A percentile compares a stretch with the other conserved stretches of the same genome.
These are phyloP conservation scores for Leucoagaricus sp. DNA, from an alignment of 1,284 basidiomycete species.

Conservation along the genomic window DNA sequence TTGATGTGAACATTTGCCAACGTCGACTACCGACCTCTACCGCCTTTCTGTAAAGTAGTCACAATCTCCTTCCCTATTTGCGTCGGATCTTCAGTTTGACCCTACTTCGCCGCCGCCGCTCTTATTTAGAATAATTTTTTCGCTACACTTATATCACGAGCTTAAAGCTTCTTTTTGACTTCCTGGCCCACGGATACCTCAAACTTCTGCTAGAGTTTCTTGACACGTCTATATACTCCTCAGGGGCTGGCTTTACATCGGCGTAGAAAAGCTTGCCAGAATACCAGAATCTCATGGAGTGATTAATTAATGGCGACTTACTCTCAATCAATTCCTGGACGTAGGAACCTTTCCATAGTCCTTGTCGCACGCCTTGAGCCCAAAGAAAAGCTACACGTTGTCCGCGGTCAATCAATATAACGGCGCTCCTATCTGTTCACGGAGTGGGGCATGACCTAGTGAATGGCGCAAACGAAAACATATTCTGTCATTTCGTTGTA, in stretches of 20 bases:
- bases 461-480: conserved; percentile 28
- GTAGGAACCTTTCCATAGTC: conserved; percentile 41
- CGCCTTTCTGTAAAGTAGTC: too few species aligned
- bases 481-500: conserved; percentile 9
- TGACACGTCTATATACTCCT: not conserved
- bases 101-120: not conserved
- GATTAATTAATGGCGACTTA: conserved; percentile 12
- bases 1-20: too few species aligned
- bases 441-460: conserved; percentile 46
- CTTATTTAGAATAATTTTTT: not conserved
- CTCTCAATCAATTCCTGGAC: conserved; percentile 35
- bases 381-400: conserved; percentile 42
- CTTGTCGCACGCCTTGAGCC: conserved; percentile 32
- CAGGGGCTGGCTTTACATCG: conserved; percentile 7
- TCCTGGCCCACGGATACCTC: not conserved
- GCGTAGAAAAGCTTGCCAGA: conserved; percentile 11
- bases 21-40: too few species aligned
- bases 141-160: not conserved
- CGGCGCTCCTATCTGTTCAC: conserved; percentile 26
- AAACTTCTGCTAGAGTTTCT: not conserved
- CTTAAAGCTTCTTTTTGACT: conserved; percentile 3
- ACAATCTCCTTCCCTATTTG: not conserved
- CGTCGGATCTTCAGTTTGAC: not conserved
- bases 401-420: conserved; percentile 43
- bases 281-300: not conserved